Evolutionary conservation across 2,329 filamentous ascomycete genomes (phyloP).

Genomic region (Teratosphaeriaceae sp.): DNA sequence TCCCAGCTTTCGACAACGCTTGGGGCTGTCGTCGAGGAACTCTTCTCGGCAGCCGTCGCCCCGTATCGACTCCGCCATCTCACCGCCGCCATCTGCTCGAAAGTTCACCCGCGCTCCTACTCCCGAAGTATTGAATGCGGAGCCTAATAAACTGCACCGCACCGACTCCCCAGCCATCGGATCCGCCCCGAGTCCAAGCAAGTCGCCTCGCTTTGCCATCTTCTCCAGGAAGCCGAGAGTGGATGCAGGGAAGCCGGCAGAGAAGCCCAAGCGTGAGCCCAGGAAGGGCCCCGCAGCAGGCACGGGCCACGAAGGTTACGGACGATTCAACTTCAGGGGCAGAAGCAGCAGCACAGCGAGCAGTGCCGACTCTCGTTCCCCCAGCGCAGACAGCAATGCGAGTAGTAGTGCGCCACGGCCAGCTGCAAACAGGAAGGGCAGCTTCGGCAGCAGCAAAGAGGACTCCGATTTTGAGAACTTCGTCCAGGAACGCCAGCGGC

Average conservation of each 20-base stretch:
- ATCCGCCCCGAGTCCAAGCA: constrained; percentile 53
- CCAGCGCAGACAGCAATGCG: constrained; percentile 35
- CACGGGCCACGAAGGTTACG: constrained; percentile 89
- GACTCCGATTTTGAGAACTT: constrained; percentile 41
- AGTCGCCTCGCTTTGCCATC: constrained; percentile 65
- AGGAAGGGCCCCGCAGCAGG: constrained; percentile 80
- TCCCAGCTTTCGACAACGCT: constrained; percentile 32
- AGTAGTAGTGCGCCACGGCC: constrained; percentile 33
- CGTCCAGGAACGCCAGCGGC: constrained; percentile 37
- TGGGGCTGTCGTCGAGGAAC: constrained; percentile 28
- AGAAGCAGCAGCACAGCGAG: constrained; percentile 56
- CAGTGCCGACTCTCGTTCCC: constrained; percentile 41
- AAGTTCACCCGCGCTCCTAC: constrained; percentile 13
- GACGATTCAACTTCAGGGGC: constrained; percentile 57
- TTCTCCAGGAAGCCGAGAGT: constrained; percentile 66
- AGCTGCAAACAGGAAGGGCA: constrained; percentile 36
- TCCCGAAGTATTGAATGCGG: constrained; percentile 11
- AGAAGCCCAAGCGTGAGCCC: constrained; percentile 52
- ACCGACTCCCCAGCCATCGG: constrained; percentile 30
- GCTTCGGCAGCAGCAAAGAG: constrained; percentile 34
- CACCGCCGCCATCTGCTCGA: constrained; percentile 20
- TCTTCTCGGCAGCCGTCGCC: constrained; percentile 27
- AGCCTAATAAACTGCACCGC: constrained; percentile 17
- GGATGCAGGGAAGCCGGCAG: constrained; percentile 43
- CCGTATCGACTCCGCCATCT: constrained; percentile 27